Base-by-base conservation (phyloP, 2,329 filamentous ascomycete genomes). In the Lecanicillium sp. region DNA sequence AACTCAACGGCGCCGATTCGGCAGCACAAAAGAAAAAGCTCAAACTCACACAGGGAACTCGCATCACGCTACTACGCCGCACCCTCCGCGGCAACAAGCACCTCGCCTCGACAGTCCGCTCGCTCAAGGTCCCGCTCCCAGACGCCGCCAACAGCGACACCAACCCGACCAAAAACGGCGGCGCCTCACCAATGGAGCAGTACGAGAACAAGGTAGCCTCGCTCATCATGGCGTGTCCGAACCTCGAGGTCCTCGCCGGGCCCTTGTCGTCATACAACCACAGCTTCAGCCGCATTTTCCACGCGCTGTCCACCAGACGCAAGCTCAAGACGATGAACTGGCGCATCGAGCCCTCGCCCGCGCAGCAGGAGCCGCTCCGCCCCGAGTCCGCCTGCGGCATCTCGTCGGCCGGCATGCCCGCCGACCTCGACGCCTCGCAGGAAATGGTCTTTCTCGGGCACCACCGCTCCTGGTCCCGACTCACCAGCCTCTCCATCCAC, bases 141-240 rank as follows among this genome's bases (percentile, higher is more conserved):
- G 64, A 69, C 5, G 46, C 65, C 1, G 57, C 61, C 19, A 55
- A 52, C 18, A 48, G 49, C 27, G 32, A 30, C 4, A 10, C 31
- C 11, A 41, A 44, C 1, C 33, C 22, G 25, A 25, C 43, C 18
- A 54, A 51, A 44, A 44, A n/a, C 18, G 31, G 20, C 2, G 36
- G 46, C 15, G 57, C 59, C 11, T 53, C 62, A n/a, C 49, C 61
- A 10, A 35, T 58, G 14, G 68, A 70, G 27, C 63, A 70, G 33
- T 81, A 81, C 49, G 66, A 77, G 43, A 68, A 78, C 46, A 54
- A 76, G 3, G 64, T 80, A 2, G 76, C 77, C 0, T 71, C 77
- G 5, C 57, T 82, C 17, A 64, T 82, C 41, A 79, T 80, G 76
- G 71, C 74, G 0, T 82, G 77, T 41, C 78, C 78, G 3, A 81